phyloP scores from a whole-genome alignment of 352 stramenopile genomes.

The Phytophthora quininea region DNA sequence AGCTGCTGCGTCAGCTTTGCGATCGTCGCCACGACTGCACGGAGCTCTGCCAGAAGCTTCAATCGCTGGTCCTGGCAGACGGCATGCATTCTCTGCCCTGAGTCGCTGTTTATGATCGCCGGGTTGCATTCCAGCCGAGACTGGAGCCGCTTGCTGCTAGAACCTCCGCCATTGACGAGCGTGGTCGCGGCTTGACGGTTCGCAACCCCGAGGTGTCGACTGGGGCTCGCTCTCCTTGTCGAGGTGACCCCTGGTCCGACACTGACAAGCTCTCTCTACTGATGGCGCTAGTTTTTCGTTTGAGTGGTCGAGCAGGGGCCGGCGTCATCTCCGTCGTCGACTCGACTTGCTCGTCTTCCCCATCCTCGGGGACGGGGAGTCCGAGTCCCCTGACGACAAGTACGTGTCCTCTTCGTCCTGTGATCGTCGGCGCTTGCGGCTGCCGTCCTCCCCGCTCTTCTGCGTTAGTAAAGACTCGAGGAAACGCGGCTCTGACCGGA shows the following conservation, averaged over 20 bases:
- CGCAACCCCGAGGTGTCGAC: neutral
- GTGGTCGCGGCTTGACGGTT: neutral
- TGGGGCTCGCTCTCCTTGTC: neutral
- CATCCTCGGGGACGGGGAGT: conserved; percentile 18
- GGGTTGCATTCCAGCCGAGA: too few relatives aligned
- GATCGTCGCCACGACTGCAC: conserved; percentile 43
- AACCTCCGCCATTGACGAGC: neutral
- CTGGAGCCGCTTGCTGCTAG: neutral
- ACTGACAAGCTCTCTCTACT: neutral
- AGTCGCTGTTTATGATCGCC: neutral
- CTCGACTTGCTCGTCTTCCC: conserved; percentile 5
- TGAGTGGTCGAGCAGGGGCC: neutral
- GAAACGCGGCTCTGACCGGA: conserved; percentile 22
- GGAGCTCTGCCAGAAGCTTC: conserved; percentile 47
- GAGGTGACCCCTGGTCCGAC: neutral
- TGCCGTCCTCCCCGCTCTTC: conserved; percentile 2
- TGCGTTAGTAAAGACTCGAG: conserved; percentile 24
- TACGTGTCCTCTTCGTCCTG: conserved; percentile 24
- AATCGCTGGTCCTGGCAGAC: conserved; percentile 35
- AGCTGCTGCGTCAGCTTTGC: conserved; percentile 41
- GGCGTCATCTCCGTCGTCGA: neutral
- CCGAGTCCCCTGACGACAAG: conserved; percentile 29
- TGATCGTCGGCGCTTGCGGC: conserved; percentile 23
- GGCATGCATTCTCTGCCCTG: neutral
- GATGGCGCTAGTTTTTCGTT: conserved; percentile 1